Conservation (phyloP, 1,284 basidiomycete species). For the Ganoderma resinaceum region DNA sequence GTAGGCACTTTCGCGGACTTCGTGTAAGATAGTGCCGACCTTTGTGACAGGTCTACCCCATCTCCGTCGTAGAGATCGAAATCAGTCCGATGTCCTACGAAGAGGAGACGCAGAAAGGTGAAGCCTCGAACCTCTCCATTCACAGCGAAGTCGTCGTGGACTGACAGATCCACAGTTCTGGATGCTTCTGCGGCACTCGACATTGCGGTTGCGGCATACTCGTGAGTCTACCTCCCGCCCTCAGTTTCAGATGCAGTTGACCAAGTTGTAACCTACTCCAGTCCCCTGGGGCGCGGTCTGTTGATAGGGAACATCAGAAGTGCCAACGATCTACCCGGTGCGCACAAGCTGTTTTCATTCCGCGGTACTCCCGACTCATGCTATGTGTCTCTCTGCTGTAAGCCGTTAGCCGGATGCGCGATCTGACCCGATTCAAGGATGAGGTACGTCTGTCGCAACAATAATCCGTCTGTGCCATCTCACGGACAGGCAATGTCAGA, state of each 20-base stretch:
- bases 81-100: slow-evolving; percentile 58
- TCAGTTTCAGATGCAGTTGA: too few relatives aligned
- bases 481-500: slow-evolving; percentile 1
- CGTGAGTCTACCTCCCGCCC: slow-evolving; percentile 35
- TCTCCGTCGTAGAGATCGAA: slow-evolving; percentile 60
- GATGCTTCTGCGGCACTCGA: slow-evolving; percentile 50
- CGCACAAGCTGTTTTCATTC: neutral
- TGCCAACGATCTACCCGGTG: slow-evolving; percentile 50
- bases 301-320: slow-evolving; percentile 57
- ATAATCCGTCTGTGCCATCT: too few relatives aligned
- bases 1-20: neutral
- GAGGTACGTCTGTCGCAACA: slow-evolving; percentile 9
- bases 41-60: slow-evolving; percentile 44
- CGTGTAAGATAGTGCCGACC: neutral
- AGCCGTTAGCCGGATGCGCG: slow-evolving; percentile 3
- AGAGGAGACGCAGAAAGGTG: slow-evolving; percentile 51
- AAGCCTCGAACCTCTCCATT: neutral
- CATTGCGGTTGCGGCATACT: slow-evolving; percentile 62
- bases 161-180: slow-evolving; percentile 40
- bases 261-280: slow-evolving; percentile 15
- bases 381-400: neutral
- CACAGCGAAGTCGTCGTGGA: neutral
- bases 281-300: slow-evolving; percentile 63
- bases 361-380: neutral
- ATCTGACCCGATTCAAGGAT: slow-evolving; percentile 12